A percentile compares a stretch with the other conserved stretches of the same genome.
These are phyloP conservation scores for Calocera viscosa DNA, from an alignment of 768 basidiomycete genomes.

Conservation along the genomic window DNA sequence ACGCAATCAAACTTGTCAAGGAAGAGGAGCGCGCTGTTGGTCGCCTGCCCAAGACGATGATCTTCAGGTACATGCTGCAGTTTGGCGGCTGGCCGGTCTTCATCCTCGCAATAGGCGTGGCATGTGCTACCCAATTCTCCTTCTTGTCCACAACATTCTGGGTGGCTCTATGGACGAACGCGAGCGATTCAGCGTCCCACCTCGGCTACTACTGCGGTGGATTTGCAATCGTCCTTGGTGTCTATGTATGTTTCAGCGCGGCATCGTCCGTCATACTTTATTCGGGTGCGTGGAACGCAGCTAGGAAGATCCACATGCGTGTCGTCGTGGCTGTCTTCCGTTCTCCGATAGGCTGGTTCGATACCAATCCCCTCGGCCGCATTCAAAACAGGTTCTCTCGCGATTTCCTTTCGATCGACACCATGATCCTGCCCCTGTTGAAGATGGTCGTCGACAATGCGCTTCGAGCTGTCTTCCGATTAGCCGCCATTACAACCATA, in stretches of 20 bases:
- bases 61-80: slow-evolving; percentile 4
- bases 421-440: background rate
- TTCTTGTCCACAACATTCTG: background rate
- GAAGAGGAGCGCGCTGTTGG: slow-evolving; percentile 4
- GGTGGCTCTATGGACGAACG: background rate
- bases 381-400: slow-evolving; percentile 4
- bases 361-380: slow-evolving; percentile 1
- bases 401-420: slow-evolving; percentile 2
- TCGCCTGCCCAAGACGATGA: slow-evolving; percentile 2
- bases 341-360: slow-evolving; percentile 6
- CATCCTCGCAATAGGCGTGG: background rate
- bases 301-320: background rate
- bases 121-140: background rate
- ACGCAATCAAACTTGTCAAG: background rate
- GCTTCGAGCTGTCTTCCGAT: background rate
- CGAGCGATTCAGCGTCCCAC: background rate
- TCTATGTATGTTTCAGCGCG: slow-evolving; percentile 2
- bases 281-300: background rate
- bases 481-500: background rate
- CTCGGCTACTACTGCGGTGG: slow-evolving; percentile 1
- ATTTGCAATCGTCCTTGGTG: background rate
- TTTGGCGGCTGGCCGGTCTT: slow-evolving; percentile 1
- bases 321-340: background rate
- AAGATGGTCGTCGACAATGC: slow-evolving; percentile 3
- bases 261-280: background rate